Conservation (phyloP, 305 asterid genomes). For the Fraxinus sp. region DNA sequence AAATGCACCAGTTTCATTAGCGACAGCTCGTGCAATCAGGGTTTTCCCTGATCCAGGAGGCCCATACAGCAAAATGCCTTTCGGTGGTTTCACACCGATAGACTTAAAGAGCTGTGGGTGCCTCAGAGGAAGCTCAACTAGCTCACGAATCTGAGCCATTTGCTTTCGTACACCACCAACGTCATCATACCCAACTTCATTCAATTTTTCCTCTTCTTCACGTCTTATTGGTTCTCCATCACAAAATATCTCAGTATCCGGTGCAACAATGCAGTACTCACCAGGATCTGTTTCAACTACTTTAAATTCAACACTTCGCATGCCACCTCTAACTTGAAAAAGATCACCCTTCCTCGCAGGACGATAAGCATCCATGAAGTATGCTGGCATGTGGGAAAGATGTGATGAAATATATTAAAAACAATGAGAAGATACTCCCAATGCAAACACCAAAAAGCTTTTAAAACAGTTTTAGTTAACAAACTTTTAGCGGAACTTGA, state of each 20-base stretch:
- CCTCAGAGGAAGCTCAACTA: slow-evolving; percentile 51
- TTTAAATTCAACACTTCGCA: slow-evolving; percentile 57
- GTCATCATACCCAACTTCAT: slow-evolving; percentile 55
- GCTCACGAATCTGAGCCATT: slow-evolving; percentile 57
- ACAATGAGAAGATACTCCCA: neutral
- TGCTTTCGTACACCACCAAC: slow-evolving; percentile 59
- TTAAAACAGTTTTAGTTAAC: neutral
- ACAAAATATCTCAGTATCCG: slow-evolving; percentile 49
- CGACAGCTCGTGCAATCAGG: slow-evolving; percentile 48
- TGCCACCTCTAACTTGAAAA: slow-evolving; percentile 53
- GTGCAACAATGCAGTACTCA: slow-evolving; percentile 52
- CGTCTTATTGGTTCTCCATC: slow-evolving; percentile 53
- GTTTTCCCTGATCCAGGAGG: slow-evolving; percentile 63
- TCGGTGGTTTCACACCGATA: slow-evolving; percentile 57
- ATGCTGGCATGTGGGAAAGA: slow-evolving; percentile 28
- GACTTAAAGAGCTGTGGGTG: slow-evolving; percentile 56
- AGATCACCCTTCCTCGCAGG: slow-evolving; percentile 52
- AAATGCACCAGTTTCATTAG: slow-evolving; percentile 50
- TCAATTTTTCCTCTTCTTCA: slow-evolving; percentile 44
- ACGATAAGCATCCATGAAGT: slow-evolving; percentile 49
- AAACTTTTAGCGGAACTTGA: neutral
- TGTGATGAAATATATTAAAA: neutral
- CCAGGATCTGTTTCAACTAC: slow-evolving; percentile 49
- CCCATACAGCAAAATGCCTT: slow-evolving; percentile 50
- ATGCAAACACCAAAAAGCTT: neutral